Conservation (phyloP, 192 early-diverging fungal species). For the Backusella circina region DNA sequence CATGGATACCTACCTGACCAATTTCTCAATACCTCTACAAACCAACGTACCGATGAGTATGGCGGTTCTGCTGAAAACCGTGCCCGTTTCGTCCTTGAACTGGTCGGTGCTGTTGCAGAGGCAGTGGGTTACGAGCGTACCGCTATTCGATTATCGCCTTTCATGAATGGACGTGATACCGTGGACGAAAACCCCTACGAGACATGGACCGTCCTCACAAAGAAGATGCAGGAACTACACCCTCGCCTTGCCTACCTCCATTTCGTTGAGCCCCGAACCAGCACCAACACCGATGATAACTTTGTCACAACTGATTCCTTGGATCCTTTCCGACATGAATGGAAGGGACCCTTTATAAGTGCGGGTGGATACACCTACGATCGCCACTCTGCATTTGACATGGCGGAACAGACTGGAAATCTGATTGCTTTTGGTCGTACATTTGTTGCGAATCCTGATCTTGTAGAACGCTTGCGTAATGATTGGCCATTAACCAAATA, state of each 20-base stretch:
- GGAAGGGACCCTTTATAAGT: conserved; percentile 11
- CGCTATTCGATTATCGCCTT: conserved; percentile 27
- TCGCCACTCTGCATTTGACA: neutral
- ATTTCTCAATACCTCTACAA: conserved; percentile 75
- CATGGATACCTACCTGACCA: conserved; percentile 85
- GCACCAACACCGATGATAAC: neutral
- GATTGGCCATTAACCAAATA: conserved; percentile 15
- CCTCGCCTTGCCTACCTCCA: conserved; percentile 30
- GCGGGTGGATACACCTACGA: conserved; percentile 24
- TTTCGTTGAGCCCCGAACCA: conserved; percentile 19
- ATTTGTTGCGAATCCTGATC: conserved; percentile 35
- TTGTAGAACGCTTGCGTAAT: conserved; percentile 13
- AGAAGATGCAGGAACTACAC: conserved; percentile 14
- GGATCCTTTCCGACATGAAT: neutral
- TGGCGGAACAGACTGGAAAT: conserved; percentile 16
- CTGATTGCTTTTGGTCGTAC: conserved; percentile 25
- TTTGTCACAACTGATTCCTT: neutral
- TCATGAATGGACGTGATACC: conserved; percentile 11
- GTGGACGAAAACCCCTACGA: conserved; percentile 9
- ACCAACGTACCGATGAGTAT: conserved; percentile 63
- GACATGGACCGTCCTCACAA: conserved; percentile 19
- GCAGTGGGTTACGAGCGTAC: conserved; percentile 24
- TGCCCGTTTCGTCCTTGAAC: conserved; percentile 13
- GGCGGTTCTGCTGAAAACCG: conserved; percentile 19
- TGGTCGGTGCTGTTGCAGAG: conserved; percentile 13